phyloP scores from a whole-genome alignment of 1,284 basidiomycete species.

The Cystobasidiaceae sp. region DNA sequence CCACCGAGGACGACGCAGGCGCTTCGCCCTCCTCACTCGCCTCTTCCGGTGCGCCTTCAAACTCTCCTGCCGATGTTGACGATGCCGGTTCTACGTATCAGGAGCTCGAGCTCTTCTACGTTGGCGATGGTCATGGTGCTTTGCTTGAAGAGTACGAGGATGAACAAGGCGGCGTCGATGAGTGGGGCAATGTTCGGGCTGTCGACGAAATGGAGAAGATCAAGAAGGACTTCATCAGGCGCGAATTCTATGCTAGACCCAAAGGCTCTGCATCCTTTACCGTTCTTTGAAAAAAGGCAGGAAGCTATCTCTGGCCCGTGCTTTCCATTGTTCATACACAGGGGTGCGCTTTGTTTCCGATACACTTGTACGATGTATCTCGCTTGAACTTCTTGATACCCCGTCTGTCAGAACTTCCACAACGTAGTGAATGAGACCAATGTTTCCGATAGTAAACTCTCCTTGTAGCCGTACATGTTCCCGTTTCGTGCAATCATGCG shows the following conservation, averaged over 20 bases:
- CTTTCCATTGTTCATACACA: background rate
- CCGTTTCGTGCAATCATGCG: no score
- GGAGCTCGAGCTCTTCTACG: constrained; percentile 23
- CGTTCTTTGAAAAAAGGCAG: background rate
- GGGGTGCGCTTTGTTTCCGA: background rate
- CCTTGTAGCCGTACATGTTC: no score
- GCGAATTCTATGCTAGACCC: constrained; percentile 4
- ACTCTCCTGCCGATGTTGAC: background rate
- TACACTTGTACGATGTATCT: no score
- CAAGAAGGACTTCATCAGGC: constrained; percentile 17
- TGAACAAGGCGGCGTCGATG: constrained; percentile 3
- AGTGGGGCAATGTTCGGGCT: constrained; percentile 8
- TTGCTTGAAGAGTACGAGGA: constrained; percentile 23
- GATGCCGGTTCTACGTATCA: constrained; percentile 11
- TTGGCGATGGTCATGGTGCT: constrained; percentile 16
- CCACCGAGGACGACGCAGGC: background rate
- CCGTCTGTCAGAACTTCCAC: no score
- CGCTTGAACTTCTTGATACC: no score
- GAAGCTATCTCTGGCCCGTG: background rate
- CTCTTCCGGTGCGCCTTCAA: background rate
- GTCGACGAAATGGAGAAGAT: constrained; percentile 9
- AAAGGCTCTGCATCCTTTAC: constrained; percentile 20
- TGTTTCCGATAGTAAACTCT: no score
- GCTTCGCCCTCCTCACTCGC: background rate
- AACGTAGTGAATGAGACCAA: no score